A percentile compares a stretch with the other conserved stretches of the same genome.
Conservation (phyloP, 75 land plant species). For the Pseudotsuga menziesii region DNA sequence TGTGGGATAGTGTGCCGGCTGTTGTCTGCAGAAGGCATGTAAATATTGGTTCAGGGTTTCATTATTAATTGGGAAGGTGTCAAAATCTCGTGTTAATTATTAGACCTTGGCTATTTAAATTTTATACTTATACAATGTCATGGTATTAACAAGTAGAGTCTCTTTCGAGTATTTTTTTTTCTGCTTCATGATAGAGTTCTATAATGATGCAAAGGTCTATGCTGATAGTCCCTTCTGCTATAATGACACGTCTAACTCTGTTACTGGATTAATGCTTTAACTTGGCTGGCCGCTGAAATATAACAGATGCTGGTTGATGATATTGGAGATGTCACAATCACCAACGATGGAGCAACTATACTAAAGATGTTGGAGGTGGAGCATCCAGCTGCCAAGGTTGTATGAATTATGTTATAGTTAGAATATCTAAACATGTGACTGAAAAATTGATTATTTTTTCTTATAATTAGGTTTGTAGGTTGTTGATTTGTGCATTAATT, state of each 20-base stretch:
- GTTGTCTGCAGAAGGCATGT: neutral
- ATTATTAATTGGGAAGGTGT: neutral
- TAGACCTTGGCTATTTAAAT: neutral
- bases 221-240: too few species aligned
- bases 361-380: constrained; percentile 95
- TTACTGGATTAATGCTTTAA: neutral
- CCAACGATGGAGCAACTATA: constrained; percentile 98
- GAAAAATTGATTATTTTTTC: neutral
- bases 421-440: neutral
- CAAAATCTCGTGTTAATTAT: neutral
- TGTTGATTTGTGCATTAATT: neutral
- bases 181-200: neutral
- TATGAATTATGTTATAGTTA: neutral
- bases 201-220: too few species aligned
- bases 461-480: neutral
- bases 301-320: constrained; percentile 95
- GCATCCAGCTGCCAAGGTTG: constrained; percentile 99
- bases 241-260: neutral
- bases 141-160: neutral
- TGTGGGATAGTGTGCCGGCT: too few species aligned
- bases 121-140: neutral
- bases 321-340: constrained; percentile 93
- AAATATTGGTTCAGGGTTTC: neutral
- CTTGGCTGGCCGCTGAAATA: neutral
- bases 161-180: neutral